Evolutionary conservation across 345 rosid genomes (phyloP).

Genomic region (Brassica incana): DNA sequence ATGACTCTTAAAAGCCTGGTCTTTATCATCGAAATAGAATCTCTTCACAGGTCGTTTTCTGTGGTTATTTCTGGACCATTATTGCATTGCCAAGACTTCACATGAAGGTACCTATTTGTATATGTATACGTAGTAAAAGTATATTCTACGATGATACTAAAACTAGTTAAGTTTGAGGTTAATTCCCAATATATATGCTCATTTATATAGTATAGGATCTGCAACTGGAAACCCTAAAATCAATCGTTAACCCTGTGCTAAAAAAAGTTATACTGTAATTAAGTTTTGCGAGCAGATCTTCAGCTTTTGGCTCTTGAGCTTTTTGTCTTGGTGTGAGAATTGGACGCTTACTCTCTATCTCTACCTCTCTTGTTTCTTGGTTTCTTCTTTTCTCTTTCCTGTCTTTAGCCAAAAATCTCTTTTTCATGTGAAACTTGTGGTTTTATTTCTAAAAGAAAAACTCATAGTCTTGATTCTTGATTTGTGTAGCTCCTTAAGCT

Average conservation of each 20-base stretch:
- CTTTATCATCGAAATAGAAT: conserved; percentile 20
- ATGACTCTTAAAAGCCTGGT: neutral
- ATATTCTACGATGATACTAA: neutral
- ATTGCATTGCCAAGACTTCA: conserved; percentile 1
- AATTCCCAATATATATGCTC: conserved; percentile 6
- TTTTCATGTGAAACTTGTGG: conserved; percentile 29
- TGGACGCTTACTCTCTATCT: conserved; percentile 6
- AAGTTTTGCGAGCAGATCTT: conserved; percentile 14
- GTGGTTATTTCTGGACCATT: conserved; percentile 9
- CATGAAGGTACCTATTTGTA: conserved; percentile 14
- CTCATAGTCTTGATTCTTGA: neutral
- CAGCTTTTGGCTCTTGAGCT: conserved; percentile 1
- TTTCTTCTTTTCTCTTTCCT: conserved; percentile 16
- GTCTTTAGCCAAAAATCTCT: neutral
- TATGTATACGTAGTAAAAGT: neutral
- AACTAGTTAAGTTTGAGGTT: conserved; percentile 27
- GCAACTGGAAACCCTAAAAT: conserved; percentile 22
- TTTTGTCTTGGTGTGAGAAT: conserved; percentile 13
- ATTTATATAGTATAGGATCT: conserved; percentile 13
- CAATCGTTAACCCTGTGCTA: conserved; percentile 18
- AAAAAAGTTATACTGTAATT: neutral
- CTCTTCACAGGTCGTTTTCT: conserved; percentile 12
- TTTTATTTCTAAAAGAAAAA: neutral
- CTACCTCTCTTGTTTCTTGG: conserved; percentile 12
- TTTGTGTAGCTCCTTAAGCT: neutral